Percentiles rank a stretch among this genome's conserved stretches.
phyloP scores from a whole-genome alignment of 192 early-diverging fungal genomes.

The Chytriomyces sp. region DNA sequence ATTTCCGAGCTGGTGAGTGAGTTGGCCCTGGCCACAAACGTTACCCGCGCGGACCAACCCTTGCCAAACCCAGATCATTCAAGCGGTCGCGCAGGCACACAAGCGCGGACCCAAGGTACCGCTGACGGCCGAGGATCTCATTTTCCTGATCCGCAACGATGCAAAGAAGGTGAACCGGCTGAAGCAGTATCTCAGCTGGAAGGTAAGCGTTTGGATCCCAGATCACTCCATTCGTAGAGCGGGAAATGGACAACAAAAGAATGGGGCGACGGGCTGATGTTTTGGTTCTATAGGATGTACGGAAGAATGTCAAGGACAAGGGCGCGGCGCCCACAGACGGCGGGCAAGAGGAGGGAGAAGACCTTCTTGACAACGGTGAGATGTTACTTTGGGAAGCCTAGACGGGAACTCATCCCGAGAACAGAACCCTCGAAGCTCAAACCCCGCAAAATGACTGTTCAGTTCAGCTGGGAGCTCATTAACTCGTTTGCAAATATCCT shows the following conservation, averaged over 20 bases:
- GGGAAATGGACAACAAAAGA: too few species aligned
- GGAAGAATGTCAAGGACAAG: conserved; percentile 87
- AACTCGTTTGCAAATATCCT: conserved; percentile 78
- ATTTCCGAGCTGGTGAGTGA: conserved; percentile 87
- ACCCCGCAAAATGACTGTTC: conserved; percentile 70
- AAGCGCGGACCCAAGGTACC: conserved; percentile 80
- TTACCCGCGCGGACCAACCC: background rate
- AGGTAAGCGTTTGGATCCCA: too few species aligned
- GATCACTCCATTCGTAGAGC: too few species aligned
- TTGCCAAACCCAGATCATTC: conserved; percentile 61
- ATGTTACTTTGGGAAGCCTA: too few species aligned
- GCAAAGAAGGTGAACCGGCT: conserved; percentile 90
- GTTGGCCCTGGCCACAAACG: background rate
- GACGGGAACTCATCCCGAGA: too few species aligned
- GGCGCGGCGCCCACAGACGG: conserved; percentile 54
- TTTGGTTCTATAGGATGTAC: too few species aligned
- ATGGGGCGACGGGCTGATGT: too few species aligned
- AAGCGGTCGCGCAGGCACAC: conserved; percentile 83
- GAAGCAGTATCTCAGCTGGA: conserved; percentile 89
- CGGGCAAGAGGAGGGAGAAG: conserved; percentile 53
- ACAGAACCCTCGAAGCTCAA: conserved; percentile 46
- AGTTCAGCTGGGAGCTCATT: conserved; percentile 91
- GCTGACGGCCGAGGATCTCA: conserved; percentile 87
- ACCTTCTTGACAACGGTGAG: conserved; percentile 7
- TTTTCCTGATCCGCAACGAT: conserved; percentile 96